phyloP scores from a whole-genome alignment of 805 yeast species.

The Nakazawaea peltata region DNA sequence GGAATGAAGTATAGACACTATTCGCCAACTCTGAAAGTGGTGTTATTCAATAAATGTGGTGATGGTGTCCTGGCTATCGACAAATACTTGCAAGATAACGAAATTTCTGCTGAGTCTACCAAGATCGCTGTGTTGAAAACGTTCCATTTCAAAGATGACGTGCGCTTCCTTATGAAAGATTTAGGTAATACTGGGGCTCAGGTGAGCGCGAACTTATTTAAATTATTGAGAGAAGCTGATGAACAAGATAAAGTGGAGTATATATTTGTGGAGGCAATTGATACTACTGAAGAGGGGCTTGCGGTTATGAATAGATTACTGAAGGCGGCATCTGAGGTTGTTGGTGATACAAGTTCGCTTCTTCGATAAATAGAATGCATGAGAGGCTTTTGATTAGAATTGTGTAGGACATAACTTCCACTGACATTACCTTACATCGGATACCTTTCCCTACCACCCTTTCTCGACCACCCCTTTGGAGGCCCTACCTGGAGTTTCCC shows the following conservation, averaged over 20 bases:
- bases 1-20: constrained; percentile 98
- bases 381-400: background rate
- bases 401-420: no score
- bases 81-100: constrained; percentile 13
- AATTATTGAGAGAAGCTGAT: constrained; percentile 68
- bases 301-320: constrained; percentile 90
- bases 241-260: constrained; percentile 49
- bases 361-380: no score
- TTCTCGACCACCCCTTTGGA: no score
- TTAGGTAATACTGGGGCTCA: constrained; percentile 44
- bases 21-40: constrained; percentile 82
- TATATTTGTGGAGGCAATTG: constrained; percentile 80
- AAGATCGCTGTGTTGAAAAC: constrained; percentile 49
- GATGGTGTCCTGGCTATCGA: constrained; percentile 30
- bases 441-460: no score
- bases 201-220: constrained; percentile 71
- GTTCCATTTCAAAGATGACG: constrained; percentile 21
- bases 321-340: constrained; percentile 64
- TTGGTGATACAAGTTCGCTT: constrained; percentile 5
- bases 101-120: constrained; percentile 11
- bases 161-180: constrained; percentile 22
- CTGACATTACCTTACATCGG: no score
- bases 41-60: constrained; percentile 47
- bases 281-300: constrained; percentile 70
- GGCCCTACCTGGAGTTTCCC: no score